Percentiles rank a stretch among this genome's conserved stretches.
phyloP scores from a whole-genome alignment of 2,329 filamentous ascomycete species.

The Pleomassaria siparia region DNA sequence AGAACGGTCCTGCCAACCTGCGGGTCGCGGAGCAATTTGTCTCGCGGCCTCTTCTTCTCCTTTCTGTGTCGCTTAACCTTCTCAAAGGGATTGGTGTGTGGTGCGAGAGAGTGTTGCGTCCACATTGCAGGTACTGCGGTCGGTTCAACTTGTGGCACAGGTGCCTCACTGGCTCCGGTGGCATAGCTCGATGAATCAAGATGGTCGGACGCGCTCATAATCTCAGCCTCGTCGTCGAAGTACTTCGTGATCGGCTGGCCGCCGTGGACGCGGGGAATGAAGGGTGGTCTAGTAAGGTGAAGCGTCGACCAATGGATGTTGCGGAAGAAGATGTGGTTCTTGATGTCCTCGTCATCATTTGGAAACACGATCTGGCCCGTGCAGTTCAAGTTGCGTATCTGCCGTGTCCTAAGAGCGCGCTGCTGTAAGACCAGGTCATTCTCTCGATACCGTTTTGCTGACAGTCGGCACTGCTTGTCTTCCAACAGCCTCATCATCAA shows the following conservation, averaged over 20 bases:
- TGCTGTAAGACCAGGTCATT: conserved; percentile 56
- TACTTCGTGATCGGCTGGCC: conserved; percentile 69
- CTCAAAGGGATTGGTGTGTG: neutral
- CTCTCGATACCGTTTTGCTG: conserved; percentile 70
- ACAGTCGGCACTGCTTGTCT: conserved; percentile 74
- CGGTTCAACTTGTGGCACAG: conserved; percentile 2
- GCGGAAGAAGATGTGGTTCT: conserved; percentile 81
- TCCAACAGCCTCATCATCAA: conserved; percentile 73
- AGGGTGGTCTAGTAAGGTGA: conserved; percentile 72
- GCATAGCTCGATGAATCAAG: conserved; percentile 39
- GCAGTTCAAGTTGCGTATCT: conserved; percentile 36
- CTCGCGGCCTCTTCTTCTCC: conserved; percentile 78
- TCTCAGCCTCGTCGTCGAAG: conserved; percentile 79
- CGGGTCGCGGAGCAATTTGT: conserved; percentile 78
- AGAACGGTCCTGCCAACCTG: conserved; percentile 67
- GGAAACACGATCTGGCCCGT: conserved; percentile 71
- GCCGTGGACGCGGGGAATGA: conserved; percentile 69
- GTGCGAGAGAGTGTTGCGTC: neutral
- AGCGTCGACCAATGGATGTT: conserved; percentile 76
- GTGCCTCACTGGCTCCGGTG: conserved; percentile 8
- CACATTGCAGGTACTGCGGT: neutral
- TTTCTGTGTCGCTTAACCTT: conserved; percentile 55
- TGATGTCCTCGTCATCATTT: conserved; percentile 87
- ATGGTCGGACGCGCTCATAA: conserved; percentile 49
- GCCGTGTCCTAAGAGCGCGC: conserved; percentile 25